Base-by-base conservation (phyloP, 305 asterid species). In the Petunia hybrid region DNA sequence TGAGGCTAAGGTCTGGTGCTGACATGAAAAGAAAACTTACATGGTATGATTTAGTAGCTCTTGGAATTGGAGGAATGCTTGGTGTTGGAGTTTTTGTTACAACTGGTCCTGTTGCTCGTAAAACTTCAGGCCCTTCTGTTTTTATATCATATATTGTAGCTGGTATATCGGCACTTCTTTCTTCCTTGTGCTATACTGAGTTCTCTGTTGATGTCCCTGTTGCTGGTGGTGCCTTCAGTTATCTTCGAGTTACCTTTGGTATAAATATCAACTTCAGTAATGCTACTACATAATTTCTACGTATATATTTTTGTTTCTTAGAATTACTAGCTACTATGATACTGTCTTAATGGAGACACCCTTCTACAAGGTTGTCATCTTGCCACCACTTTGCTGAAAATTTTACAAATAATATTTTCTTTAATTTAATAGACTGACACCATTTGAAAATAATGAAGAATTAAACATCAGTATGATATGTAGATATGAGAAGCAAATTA, bases 51-150 rank as follows among this genome's bases (percentile, higher is more conserved):
- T 77, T 87, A 38, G 64, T 84, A 8, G 88, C 86, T 9, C 87
- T 87, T 4, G 90, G 90, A 8, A 84, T 87, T 41, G 90, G 90
- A 46, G 90, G 90, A 51, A 87, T 87, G 90, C 89, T 87, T 66
- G 90, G 90, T 6, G 90, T 82, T 45, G 90, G 90, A 22, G 90
- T 87, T 40, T 87, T 87, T 16, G 86, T 87, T 10, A 87, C 90
- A 4, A 87, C 90, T 6, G 90, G 90, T 16, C 74, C 80, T 0
- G 90, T 85, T 60, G 84, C 87, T 70, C 80, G 79, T 6, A 69
- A 83, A 9, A 82, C 66, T 45, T 59, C 90, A 1, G 89, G 90
- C 6, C 85, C 89, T 77, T 62, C 90, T 14, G 87, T 87, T 64
- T 80, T 87, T 78, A 68, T 85, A 10, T 87, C 90, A 5, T 87